Percentiles rank a stretch among this genome's conserved stretches.
phyloP scores from a whole-genome alignment of 768 basidiomycete species.

The Candolleomyces efflorescens region DNA sequence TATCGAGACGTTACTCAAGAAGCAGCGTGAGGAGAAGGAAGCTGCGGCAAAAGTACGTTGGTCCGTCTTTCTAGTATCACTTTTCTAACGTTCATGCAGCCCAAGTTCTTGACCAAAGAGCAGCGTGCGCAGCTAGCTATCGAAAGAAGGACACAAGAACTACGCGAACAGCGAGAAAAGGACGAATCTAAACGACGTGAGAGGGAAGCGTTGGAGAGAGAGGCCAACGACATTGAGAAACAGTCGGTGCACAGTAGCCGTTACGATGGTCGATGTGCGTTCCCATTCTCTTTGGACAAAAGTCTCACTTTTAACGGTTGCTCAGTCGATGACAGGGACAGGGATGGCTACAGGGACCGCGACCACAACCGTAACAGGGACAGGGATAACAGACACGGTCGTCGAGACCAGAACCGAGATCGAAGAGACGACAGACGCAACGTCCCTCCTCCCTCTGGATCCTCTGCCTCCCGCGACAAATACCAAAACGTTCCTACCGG shows the following conservation, averaged over 20 bases:
- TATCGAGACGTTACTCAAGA: slow-evolving; percentile 81
- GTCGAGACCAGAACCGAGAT: slow-evolving; percentile 40
- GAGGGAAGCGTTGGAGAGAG: slow-evolving; percentile 68
- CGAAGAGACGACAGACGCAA: slow-evolving; percentile 22
- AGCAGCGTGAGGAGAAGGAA: slow-evolving; percentile 86
- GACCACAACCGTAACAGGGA: slow-evolving; percentile 44
- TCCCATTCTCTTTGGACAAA: slow-evolving; percentile 11
- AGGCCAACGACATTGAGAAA: slow-evolving; percentile 64
- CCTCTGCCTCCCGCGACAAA: slow-evolving; percentile 31
- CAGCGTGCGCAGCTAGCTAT: slow-evolving; percentile 89
- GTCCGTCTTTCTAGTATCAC: neutral
- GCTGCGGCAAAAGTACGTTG: slow-evolving; percentile 78
- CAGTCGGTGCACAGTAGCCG: slow-evolving; percentile 42
- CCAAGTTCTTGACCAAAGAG: slow-evolving; percentile 91
- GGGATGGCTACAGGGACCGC: slow-evolving; percentile 43
- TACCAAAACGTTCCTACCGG: slow-evolving; percentile 79
- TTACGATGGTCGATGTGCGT: slow-evolving; percentile 40
- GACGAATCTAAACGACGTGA: slow-evolving; percentile 59
- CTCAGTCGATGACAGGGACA: slow-evolving; percentile 53
- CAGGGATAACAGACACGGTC: slow-evolving; percentile 31
- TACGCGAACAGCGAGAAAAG: slow-evolving; percentile 63
- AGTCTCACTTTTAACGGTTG: slow-evolving; percentile 6
- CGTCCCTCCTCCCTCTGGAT: slow-evolving; percentile 25
- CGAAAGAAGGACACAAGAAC: slow-evolving; percentile 80
- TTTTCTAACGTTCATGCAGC: slow-evolving; percentile 44